These are phyloP conservation scores for Talaromyces thailandensis DNA, from an alignment of 495 filamentous ascomycete species.

Conservation along the genomic window DNA sequence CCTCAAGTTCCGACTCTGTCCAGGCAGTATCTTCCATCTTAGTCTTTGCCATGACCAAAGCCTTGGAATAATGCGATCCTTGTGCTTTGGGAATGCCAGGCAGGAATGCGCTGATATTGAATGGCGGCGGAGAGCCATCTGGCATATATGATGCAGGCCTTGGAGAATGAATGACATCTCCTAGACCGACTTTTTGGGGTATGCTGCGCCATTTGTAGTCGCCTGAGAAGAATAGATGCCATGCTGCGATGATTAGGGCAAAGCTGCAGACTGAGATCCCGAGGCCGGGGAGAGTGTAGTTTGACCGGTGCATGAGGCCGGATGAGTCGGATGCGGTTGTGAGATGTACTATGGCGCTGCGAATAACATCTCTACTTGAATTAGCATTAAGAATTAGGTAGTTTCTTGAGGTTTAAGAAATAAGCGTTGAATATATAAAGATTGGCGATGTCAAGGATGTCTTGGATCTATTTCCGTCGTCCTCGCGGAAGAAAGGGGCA, in stretches of 20 bases:
- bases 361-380: neutral
- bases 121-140: conserved; percentile 13
- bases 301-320: neutral
- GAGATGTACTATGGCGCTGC: neutral
- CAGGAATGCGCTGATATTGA: conserved; percentile 12
- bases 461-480: neutral
- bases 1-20: conserved; percentile 49
- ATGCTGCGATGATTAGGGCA: conserved; percentile 9
- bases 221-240: neutral
- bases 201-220: conserved; percentile 25
- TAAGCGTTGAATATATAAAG: neutral
- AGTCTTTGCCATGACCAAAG: conserved; percentile 49
- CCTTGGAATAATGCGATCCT: conserved; percentile 36
- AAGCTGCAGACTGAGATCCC: conserved; percentile 20
- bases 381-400: neutral
- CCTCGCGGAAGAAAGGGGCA: neutral
- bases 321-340: neutral
- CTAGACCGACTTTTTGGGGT: conserved; percentile 29
- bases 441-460: neutral
- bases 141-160: neutral
- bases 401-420: neutral
- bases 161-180: conserved; percentile 16
- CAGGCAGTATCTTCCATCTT: conserved; percentile 50
- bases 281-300: neutral
- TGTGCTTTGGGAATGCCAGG: conserved; percentile 33